phyloP scores from a whole-genome alignment of 2,329 filamentous ascomycete genomes.

The Penicillium sp. region DNA sequence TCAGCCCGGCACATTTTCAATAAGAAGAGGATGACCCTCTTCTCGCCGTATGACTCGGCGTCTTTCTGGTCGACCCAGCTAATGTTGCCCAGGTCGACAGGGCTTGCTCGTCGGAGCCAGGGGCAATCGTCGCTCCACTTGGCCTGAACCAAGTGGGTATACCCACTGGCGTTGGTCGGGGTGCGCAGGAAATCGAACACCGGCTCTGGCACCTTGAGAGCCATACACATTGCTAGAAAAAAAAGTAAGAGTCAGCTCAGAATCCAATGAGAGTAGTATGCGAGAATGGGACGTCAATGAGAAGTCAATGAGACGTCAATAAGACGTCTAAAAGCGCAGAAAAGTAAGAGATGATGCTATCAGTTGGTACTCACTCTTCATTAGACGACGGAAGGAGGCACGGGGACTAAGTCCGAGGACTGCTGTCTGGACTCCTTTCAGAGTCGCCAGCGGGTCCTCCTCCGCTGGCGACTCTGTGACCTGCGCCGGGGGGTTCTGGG shows the following conservation, averaged over 20 bases:
- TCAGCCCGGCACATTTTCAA: slow-evolving; percentile 34
- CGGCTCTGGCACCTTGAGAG: slow-evolving; percentile 1
- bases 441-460: slow-evolving; percentile 21
- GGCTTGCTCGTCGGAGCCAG: slow-evolving; percentile 28
- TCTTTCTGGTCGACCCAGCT: slow-evolving; percentile 5
- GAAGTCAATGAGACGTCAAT: neutral
- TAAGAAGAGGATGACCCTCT: slow-evolving; percentile 31
- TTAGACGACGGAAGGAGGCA: slow-evolving; percentile 6
- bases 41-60: slow-evolving; percentile 28
- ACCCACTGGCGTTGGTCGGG: neutral
- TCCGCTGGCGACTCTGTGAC: slow-evolving; percentile 2
- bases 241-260: neutral
- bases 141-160: neutral
- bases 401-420: slow-evolving; percentile 15
- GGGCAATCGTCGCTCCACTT: slow-evolving; percentile 8
- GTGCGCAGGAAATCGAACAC: neutral
- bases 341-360: neutral
- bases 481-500: no score
- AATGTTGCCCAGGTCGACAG: slow-evolving; percentile 23
- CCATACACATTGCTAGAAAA: slow-evolving; percentile 13
- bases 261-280: neutral
- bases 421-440: slow-evolving; percentile 14
- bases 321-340: neutral
- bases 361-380: slow-evolving; percentile 12
- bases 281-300: neutral